Percentiles rank a stretch among this genome's conserved stretches.
phyloP scores from a whole-genome alignment of 257 asterid species.

The Penstemon eatonii region DNA sequence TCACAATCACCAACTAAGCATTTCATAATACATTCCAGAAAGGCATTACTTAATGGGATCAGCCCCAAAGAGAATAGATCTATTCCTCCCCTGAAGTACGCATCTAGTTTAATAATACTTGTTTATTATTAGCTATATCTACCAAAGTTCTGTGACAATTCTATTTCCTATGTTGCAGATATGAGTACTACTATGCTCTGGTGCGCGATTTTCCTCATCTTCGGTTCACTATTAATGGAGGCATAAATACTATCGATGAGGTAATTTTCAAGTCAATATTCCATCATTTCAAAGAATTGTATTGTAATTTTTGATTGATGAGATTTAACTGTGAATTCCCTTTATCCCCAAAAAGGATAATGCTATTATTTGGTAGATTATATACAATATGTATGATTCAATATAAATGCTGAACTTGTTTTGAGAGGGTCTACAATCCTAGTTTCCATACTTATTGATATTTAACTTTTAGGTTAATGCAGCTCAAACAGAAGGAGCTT shows the following conservation, averaged over 20 bases:
- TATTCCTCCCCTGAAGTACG: conserved; percentile 90
- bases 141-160: conserved; percentile 1
- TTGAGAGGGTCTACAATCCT: conserved; percentile 3
- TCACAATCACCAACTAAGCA: conserved; percentile 91
- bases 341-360: background rate
- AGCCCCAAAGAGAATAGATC: conserved; percentile 88
- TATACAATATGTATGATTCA: background rate
- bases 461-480: conserved; percentile 57
- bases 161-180: conserved; percentile 47
- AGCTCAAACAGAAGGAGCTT: conserved; percentile 83
- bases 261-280: conserved; percentile 40
- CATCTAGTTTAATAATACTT: conserved; percentile 14
- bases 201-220: conserved; percentile 95
- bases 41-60: conserved; percentile 93
- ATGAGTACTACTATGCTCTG: conserved; percentile 91
- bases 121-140: conserved; percentile 9
- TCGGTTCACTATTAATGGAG: conserved; percentile 91
- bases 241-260: conserved; percentile 83
- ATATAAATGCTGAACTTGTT: background rate
- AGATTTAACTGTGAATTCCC: background rate
- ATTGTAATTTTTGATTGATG: background rate
- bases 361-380: conserved; percentile 1
- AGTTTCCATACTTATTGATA: conserved; percentile 22
- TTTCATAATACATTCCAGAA: conserved; percentile 89
- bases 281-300: background rate